Percentiles rank a stretch among this genome's conserved stretches.
Conservation (phyloP, 371 early-diverging fungal genomes). For the Mortierella sp. region DNA sequence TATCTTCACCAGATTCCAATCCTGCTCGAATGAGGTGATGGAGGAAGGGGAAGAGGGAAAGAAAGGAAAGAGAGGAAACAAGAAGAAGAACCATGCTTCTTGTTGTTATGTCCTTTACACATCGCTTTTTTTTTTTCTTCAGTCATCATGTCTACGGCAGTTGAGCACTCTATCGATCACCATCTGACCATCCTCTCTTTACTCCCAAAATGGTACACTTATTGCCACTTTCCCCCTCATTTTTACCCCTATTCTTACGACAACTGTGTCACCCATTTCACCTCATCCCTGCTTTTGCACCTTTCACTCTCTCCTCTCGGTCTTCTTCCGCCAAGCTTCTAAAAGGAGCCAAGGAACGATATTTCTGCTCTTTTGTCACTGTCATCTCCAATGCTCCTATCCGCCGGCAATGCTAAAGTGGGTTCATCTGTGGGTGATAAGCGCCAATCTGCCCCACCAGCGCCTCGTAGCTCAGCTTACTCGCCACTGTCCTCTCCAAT, state of each 20-base stretch:
- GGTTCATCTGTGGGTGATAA: slow-evolving; percentile 1
- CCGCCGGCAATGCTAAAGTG: slow-evolving; percentile 13
- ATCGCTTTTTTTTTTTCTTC: neutral
- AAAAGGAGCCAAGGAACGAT: slow-evolving; percentile 7
- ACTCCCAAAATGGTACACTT: slow-evolving; percentile 2
- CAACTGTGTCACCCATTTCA: neutral
- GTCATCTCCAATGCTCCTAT: slow-evolving; percentile 24
- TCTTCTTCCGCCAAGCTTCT: neutral
- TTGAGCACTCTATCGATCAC: neutral
- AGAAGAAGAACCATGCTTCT: neutral
- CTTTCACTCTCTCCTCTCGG: neutral
- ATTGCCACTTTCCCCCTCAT: slow-evolving; percentile 15
- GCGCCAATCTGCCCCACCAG: slow-evolving; percentile 35
- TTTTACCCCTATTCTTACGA: neutral
- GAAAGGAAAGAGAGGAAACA: slow-evolving; percentile 2
- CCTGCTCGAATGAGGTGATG: neutral
- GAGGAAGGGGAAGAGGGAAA: neutral
- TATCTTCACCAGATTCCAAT: slow-evolving; percentile 16
- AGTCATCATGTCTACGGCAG: neutral
- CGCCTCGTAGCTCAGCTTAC: slow-evolving; percentile 6
- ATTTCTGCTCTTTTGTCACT: neutral
- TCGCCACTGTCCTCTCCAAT: slow-evolving; percentile 13
- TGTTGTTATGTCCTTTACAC: neutral
- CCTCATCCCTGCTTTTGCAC: neutral
- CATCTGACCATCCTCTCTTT: slow-evolving; percentile 2